Conservation (phyloP, 352 stramenopile species). For the Aphanomyces cochlioides region DNA sequence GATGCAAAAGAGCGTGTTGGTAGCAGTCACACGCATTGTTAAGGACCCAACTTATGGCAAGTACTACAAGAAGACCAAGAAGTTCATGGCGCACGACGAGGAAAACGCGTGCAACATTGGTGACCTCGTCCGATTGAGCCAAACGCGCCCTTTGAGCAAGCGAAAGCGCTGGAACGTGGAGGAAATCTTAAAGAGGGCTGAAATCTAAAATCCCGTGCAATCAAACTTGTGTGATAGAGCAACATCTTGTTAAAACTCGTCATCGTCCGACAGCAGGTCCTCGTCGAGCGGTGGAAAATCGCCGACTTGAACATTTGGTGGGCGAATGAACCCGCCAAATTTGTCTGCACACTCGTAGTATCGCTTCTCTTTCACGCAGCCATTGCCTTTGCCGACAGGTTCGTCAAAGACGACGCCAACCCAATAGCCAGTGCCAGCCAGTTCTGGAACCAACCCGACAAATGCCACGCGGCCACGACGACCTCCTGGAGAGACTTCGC, state of each 20-base stretch:
- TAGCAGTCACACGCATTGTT: constrained; percentile 91
- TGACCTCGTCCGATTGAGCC: constrained; percentile 75
- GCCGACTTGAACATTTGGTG: constrained; percentile 90
- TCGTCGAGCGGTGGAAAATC: constrained; percentile 90
- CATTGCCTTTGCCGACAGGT: constrained; percentile 91
- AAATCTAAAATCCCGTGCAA: constrained; percentile 47
- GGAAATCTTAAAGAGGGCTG: constrained; percentile 83
- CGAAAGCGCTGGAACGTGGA: constrained; percentile 87
- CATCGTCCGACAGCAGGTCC: constrained; percentile 62
- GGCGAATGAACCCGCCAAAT: constrained; percentile 93
- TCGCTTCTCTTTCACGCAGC: constrained; percentile 83
- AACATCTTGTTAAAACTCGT: constrained; percentile 44
- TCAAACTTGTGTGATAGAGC: too few species aligned
- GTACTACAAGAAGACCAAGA: constrained; percentile 94
- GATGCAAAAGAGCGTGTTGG: constrained; percentile 96
- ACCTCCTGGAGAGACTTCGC: constrained; percentile 94
- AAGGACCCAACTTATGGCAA: constrained; percentile 94
- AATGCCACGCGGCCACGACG: constrained; percentile 90
- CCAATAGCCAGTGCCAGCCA: constrained; percentile 85
- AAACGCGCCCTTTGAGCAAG: constrained; percentile 80
- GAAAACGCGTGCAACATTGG: constrained; percentile 88
- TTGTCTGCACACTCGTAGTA: constrained; percentile 92
- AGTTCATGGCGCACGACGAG: constrained; percentile 98
- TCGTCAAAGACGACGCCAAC: constrained; percentile 97
- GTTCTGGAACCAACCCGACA: constrained; percentile 89